phyloP scores from a whole-genome alignment of 495 filamentous ascomycete species.

The Aspergillus bertholletiae region DNA sequence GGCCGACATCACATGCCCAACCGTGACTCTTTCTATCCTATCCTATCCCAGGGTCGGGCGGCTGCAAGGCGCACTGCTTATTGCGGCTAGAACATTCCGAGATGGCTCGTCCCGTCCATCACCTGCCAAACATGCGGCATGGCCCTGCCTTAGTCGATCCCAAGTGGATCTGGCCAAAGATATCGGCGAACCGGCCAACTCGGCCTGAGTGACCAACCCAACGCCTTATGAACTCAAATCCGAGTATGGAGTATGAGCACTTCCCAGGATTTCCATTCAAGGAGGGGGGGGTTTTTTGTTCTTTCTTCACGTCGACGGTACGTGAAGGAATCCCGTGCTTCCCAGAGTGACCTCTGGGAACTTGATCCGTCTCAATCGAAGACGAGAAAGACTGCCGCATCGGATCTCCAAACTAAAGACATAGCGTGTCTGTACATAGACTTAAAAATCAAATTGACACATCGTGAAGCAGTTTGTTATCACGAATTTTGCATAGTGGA shows the following conservation, averaged over 20 bases:
- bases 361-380: too few relatives aligned
- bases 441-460: not conserved
- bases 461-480: not conserved
- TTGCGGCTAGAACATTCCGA: too few relatives aligned
- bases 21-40: too few relatives aligned
- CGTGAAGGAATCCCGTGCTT: too few relatives aligned
- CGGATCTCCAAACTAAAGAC: too few relatives aligned
- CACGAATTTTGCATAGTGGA: not conserved
- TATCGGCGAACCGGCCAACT: slow-evolving; percentile 6
- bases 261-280: not conserved
- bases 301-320: too few relatives aligned
- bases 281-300: too few relatives aligned
- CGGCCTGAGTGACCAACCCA: not conserved
- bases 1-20: not conserved
- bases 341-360: too few relatives aligned
- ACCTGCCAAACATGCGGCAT: not conserved
- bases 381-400: too few relatives aligned
- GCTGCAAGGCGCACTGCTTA: not conserved
- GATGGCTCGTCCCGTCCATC: not conserved
- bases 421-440: not conserved
- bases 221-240: too few relatives aligned
- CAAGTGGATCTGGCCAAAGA: slow-evolving; percentile 1
- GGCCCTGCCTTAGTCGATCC: not conserved
- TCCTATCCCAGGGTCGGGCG: too few relatives aligned
- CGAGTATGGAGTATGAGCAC: not conserved